Evolutionary conservation across 2,329 filamentous ascomycete genomes (phyloP), one percentile per base, ranked within the genome.

Genomic region (Thelonectria olida): DNA sequence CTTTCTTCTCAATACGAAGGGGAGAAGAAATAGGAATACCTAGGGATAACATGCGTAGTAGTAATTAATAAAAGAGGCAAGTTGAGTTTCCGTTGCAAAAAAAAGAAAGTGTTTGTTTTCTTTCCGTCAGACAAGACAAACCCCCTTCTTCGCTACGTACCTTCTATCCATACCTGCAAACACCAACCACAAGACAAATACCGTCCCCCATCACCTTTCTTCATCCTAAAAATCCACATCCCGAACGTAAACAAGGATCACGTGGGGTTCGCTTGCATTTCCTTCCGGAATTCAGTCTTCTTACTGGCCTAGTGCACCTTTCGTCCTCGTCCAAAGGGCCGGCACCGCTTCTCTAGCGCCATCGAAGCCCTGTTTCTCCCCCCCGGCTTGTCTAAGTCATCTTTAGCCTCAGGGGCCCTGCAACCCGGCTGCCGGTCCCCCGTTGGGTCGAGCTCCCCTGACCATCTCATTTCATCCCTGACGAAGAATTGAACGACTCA

Each of bases 161-260:
- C n/a, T n/a, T n/a, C n/a, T n/a, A n/a, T n/a, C n/a, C n/a, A n/a
- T n/a, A n/a, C n/a, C n/a, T n/a, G n/a, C n/a, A 48, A 31, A 45
- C 13, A 25, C 20, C 20, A 45, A n/a, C n/a, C 19, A 7, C 15
- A 45, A 6, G 41, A 45, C 19, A 45, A 41, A 41, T 25, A 44
- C 6, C n/a, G 7, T 41, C 17, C 12, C 38, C 39, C 23, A 36
- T 44, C 50, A 12, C 50, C 50, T 31, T 58, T 49, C 42, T 53
- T 48, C 55, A 48, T 20, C 48, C 34, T 38, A 7, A 19, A 54
- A 34, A 36, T 28, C 25, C 53, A 19, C 22, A 19, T n/a, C 22
- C 42, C 57, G 50, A 39, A 56, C 36, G 39, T 52, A 34, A 55
- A 39, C 58, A 56, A 47, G 53, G 44, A 55, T 61, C 58, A 54